Evolutionary conservation across 495 filamentous ascomycete genomes (phyloP).

Genomic region (Aspergillus sclerotiicarbonarius): DNA sequence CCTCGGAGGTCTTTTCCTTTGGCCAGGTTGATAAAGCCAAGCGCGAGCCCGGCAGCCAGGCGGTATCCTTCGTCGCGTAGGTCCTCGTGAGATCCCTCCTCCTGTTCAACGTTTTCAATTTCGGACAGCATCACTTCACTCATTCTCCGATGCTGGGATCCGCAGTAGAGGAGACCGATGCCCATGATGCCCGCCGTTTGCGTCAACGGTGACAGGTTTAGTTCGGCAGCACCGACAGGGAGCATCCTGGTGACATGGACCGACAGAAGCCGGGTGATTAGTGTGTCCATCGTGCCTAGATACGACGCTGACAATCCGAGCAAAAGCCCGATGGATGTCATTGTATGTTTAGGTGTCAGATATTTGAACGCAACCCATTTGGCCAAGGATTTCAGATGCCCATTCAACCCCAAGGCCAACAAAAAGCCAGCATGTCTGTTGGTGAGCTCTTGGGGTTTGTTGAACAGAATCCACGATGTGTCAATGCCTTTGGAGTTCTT

Average conservation of each 20-base stretch:
- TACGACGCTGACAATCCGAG: slow-evolving; percentile 91
- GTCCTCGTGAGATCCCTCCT: slow-evolving; percentile 66
- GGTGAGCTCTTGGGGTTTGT: slow-evolving; percentile 87
- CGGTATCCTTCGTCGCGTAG: slow-evolving; percentile 92
- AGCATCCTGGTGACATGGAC: slow-evolving; percentile 97
- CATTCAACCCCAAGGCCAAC: slow-evolving; percentile 89
- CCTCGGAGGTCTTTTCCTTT: slow-evolving; percentile 85
- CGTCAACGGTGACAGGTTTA: slow-evolving; percentile 90
- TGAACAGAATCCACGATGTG: slow-evolving; percentile 97
- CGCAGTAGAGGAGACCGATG: slow-evolving; percentile 90
- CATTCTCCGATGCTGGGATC: slow-evolving; percentile 96
- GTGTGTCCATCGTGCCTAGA: slow-evolving; percentile 91
- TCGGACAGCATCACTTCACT: slow-evolving; percentile 98
- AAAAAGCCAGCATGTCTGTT: slow-evolving; percentile 95
- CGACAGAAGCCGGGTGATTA: slow-evolving; percentile 90
- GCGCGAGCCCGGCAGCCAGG: slow-evolving; percentile 86
- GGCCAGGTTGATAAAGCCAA: slow-evolving; percentile 92
- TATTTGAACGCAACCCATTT: slow-evolving; percentile 99
- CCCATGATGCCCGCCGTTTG: slow-evolving; percentile 98
- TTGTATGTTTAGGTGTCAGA: slow-evolving; percentile 94
- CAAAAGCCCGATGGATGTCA: slow-evolving; percentile 95
- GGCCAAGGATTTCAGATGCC: slow-evolving; percentile 86
- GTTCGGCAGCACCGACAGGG: slow-evolving; percentile 83
- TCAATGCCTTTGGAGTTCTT: slow-evolving; percentile 90
- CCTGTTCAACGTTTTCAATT: slow-evolving; percentile 78